Evolutionary conservation across 495 filamentous ascomycete species (phyloP).

Genomic region (Astrocystis sublimbata): DNA sequence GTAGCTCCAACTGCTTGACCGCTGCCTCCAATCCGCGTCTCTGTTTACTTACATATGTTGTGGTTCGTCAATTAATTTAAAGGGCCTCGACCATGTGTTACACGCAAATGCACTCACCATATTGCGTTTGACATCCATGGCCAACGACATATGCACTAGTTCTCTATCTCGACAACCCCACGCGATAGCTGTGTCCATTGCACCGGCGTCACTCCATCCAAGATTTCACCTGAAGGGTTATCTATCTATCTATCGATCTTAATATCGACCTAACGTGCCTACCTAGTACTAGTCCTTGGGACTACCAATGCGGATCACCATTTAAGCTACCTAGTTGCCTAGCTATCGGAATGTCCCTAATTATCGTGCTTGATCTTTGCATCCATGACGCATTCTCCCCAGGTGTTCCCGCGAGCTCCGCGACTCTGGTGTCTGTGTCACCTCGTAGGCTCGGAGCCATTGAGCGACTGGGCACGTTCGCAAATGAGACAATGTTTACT

Average conservation of each 20-base stretch:
- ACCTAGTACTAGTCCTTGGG: slow-evolving; percentile 22
- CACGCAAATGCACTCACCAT: slow-evolving; percentile 5
- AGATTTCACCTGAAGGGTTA: neutral
- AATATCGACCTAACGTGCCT: no score
- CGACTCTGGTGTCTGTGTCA: slow-evolving; percentile 31
- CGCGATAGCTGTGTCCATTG: neutral
- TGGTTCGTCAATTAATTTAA: slow-evolving; percentile 2
- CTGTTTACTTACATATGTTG: slow-evolving; percentile 12
- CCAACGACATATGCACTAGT: slow-evolving; percentile 31
- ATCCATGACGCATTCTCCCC: slow-evolving; percentile 31
- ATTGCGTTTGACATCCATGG: neutral
- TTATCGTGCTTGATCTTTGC: slow-evolving; percentile 28
- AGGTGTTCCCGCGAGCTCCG: slow-evolving; percentile 9
- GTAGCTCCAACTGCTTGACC: neutral
- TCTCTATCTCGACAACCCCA: neutral
- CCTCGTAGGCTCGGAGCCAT: slow-evolving; percentile 31
- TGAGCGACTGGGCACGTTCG: slow-evolving; percentile 12
- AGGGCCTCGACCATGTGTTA: slow-evolving; percentile 4
- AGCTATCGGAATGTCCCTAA: slow-evolving; percentile 36
- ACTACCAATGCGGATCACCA: slow-evolving; percentile 35
- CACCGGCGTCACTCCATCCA: neutral
- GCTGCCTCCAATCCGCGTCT: neutral
- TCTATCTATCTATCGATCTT: no score
- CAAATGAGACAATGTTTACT: slow-evolving; percentile 11
- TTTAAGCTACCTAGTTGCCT: no score